phyloP scores from a whole-genome alignment of 2,329 filamentous ascomycete genomes.

The Chrysosporium keratinophilum region DNA sequence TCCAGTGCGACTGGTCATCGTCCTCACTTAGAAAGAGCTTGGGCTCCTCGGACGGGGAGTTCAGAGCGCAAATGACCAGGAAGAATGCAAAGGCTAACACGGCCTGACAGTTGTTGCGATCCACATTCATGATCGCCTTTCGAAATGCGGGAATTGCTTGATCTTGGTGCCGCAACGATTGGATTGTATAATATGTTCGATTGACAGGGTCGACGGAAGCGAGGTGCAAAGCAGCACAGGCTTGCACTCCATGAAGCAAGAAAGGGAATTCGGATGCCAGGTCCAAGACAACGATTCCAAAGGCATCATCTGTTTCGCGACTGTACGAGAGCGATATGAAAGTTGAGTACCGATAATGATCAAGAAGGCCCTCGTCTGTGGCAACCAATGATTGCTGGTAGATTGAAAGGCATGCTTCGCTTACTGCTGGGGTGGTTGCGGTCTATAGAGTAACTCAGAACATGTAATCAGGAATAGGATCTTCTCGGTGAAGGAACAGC shows the following conservation, averaged over 20 bases:
- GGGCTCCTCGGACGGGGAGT: no score
- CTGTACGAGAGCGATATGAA: conserved; percentile 16
- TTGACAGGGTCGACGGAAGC: conserved; percentile 22
- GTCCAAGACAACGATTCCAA: conserved; percentile 27
- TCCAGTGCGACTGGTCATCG: no score
- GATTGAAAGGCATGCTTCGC: no score
- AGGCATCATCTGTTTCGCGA: conserved; percentile 18
- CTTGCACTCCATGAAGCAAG: conserved; percentile 35
- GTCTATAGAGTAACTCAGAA: background rate
- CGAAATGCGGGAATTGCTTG: conserved; percentile 22
- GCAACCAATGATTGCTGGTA: no score
- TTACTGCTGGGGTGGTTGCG: conserved; percentile 18
- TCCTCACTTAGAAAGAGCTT: no score
- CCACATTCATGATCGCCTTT: conserved; percentile 15
- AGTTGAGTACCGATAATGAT: conserved; percentile 20
- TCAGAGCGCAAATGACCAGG: conserved; percentile 14
- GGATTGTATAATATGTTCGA: conserved; percentile 15
- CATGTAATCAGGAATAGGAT: conserved; percentile 17
- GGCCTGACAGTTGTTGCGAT: conserved; percentile 17
- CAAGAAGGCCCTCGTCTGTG: conserved; percentile 8
- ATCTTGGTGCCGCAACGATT: conserved; percentile 18
- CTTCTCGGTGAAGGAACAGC: conserved; percentile 5
- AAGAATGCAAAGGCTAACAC: conserved; percentile 18
- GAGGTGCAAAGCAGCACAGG: conserved; percentile 32
- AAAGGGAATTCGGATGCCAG: conserved; percentile 28